Evolutionary conservation across 148 eudicot genomes (phyloP).

Genomic region (Silene conica): DNA sequence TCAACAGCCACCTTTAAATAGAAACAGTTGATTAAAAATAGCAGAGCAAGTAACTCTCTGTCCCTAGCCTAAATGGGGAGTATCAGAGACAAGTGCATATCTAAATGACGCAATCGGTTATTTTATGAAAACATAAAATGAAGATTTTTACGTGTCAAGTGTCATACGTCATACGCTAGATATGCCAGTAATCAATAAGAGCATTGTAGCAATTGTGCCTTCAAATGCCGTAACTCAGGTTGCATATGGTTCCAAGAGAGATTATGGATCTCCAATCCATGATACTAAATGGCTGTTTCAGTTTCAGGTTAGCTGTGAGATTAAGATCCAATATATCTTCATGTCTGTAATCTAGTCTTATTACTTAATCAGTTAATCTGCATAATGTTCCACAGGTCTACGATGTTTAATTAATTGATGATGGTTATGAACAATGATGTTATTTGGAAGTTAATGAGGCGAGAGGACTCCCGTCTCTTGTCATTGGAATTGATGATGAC

Average conservation of each 20-base stretch:
- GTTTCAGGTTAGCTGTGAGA: neutral
- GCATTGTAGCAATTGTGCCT: no score
- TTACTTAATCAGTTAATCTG: neutral
- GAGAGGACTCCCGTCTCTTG: no score
- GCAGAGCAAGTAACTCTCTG: neutral
- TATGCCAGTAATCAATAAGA: neutral
- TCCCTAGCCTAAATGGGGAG: neutral
- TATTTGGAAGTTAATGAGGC: no score
- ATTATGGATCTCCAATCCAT: neutral
- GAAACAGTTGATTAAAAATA: neutral
- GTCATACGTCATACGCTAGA: neutral
- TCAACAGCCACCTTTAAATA: neutral
- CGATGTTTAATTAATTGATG: no score
- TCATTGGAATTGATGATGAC: no score
- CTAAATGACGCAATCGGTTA: neutral
- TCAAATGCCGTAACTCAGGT: neutral
- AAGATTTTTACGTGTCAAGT: neutral
- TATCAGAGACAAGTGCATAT: neutral
- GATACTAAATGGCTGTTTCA: neutral
- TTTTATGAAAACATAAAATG: neutral
- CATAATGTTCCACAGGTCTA: neutral
- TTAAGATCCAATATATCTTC: neutral
- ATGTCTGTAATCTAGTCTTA: neutral
- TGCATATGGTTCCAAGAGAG: neutral
- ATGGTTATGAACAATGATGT: no score